Conservation (phyloP, 176 grass and related monocot species). For the Sorghum bicolor region Sorghum_bicolor_NCBIv3 NC_012870.2:19111001-19111500, state of each 20-base stretch:
- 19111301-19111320: conserved; percentile 86
- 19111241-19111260: conserved; percentile 76
- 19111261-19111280: conserved; percentile 88
- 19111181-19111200: conserved; percentile 28
- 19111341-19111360: conserved; percentile 71
- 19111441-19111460: not conserved
- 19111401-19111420: conserved; percentile 8
- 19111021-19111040: not conserved
- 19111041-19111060: not conserved
- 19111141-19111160: not conserved
- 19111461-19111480: conserved; percentile 57
- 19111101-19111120: not conserved
- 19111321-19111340: conserved; percentile 93
- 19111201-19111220: conserved; percentile 40
- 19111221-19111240: conserved; percentile 82
- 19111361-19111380: not conserved
- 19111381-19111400: conserved; percentile 1
- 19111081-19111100: not conserved
- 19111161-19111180: not conserved
- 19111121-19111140: not conserved
- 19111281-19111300: conserved; percentile 86
- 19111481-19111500: conserved; percentile 84
- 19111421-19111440: conserved; percentile 2
- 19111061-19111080: not conserved
- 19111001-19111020: not conserved